Evolutionary conservation across 2,329 filamentous ascomycete species (phyloP), one percentile per base, ranked within the genome.

Genomic region (Alternaria tenuissima): DNA sequence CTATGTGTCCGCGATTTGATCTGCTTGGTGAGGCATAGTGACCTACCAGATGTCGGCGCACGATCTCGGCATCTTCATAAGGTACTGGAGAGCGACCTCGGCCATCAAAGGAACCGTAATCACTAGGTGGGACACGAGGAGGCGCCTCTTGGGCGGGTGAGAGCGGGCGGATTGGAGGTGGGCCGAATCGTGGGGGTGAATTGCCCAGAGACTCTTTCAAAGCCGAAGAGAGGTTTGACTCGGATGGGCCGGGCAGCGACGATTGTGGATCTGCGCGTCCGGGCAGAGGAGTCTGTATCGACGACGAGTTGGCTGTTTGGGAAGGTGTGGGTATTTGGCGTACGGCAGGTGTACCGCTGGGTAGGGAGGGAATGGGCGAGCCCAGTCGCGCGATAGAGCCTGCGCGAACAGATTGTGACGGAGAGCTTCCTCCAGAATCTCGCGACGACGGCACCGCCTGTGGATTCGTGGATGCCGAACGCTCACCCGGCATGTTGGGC

Each of bases 151-250:
- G 62, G 20, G 61, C 55, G 6, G 89, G 90, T 46, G 90, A 91
- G 43, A 84, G 80, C 41, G 88, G 78, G 57, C 87, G 81, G 69
- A 80, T 75, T 16, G 83, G 80, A 30, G 84, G 82, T 20, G 83
- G 83, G 49, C 89, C 90, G 66, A 90, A 88, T 46, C 88, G 85
- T 39, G 90, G 88, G 18, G 91, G 90, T 26, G 89, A 89, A 49
- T 86, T 86, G 63, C 89, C 90, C 38, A 91, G 81, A 11, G 89
- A 91, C 69, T 90, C 89, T 61, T 91, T 91, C 64, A 97, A 82
- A n/a, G 93, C 94, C 26, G 92, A 91, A 36, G 94, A 93, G 55
- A 98, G 86, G 62, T 93, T 94, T 26, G 94, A 97, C 49, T 93
- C 87, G 24, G 93, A 93, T 7, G 93, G 93, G 0, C 92, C 93